Evolutionary conservation across 371 early-diverging fungal genomes (phyloP).

Genomic region (Syncephalastrum contaminatum): DNA sequence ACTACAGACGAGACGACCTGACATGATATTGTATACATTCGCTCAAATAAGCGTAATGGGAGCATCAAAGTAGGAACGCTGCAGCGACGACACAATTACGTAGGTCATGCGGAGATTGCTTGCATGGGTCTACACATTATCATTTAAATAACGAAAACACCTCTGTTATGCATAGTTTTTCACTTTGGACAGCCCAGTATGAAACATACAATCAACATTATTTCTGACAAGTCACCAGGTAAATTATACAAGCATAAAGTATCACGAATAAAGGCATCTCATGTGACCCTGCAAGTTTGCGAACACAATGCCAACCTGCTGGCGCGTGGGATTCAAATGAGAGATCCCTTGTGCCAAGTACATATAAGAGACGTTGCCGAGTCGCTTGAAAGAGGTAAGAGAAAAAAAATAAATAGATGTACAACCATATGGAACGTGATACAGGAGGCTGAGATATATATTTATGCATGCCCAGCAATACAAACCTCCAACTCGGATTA

Average conservation of each 20-base stretch:
- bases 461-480: conserved; percentile 5
- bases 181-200: no score
- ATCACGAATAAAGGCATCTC: neutral
- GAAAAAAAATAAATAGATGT: neutral
- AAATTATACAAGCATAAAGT: neutral
- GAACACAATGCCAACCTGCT: conserved; percentile 16
- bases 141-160: no score
- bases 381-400: conserved; percentile 9
- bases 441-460: conserved; percentile 4
- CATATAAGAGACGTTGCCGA: conserved; percentile 22
- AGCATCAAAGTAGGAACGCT: no score
- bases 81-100: no score
- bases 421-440: neutral
- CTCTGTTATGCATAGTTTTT: no score
- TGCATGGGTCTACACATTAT: no score
- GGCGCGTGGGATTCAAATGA: conserved; percentile 15
- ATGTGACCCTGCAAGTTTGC: conserved; percentile 6
- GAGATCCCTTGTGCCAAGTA: conserved; percentile 8
- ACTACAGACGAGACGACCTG: no score
- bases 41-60: no score
- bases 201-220: conserved; percentile 14
- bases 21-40: no score
- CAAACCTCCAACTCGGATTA: neutral
- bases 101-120: no score
- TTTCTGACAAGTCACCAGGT: conserved; percentile 22